Base-by-base conservation (phyloP, 169 alveolate species). In the Eimeria zaria region DNA sequence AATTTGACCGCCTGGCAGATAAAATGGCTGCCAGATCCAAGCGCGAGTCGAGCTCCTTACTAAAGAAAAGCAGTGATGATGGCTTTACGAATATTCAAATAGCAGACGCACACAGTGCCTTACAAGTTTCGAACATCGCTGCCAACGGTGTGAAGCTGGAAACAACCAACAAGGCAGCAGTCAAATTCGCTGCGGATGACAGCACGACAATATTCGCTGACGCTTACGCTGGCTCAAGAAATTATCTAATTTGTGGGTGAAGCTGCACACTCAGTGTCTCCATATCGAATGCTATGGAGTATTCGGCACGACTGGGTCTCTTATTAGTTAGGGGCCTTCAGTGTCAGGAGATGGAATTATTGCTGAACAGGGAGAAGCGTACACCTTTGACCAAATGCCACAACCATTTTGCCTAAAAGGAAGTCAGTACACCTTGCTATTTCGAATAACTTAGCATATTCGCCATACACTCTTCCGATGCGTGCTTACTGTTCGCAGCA, bases 91-190 rank as follows among this genome's bases (percentile, higher is more conserved):
- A 48, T 3, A 46, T 46, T 30, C 88, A 16, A 22, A 44, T 24
- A n/a, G 88, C 48, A 78, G 88, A 30, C 9, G 88, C n/a, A 16
- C 46, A 30, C 39, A 78, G 48, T 11, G 88, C 41, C 24, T 30
- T 48, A 8, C 88, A 12, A 8, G 2, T 78, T 48, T 51, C 33
- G 67, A 36, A 27, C 88, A 20, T 69, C 80, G 12, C 39, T 73
- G 83, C 12, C 39, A 51, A 78, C 46, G 36, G 44, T 51, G 60
- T 36, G 94, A 41, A 87, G 67, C 55, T 87, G 67, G 94, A 36
- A 33, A 64, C 62, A 41, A 30, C 84, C 60, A 39, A 33, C 74
- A 87, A 87, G 94, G 83, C 94, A 60, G 94, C 94, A 30, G 94
- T 87, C 46, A 55, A 87, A 51, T 87, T 87, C 20, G 94, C 83